A percentile compares a stretch with the other conserved stretches of the same genome.
phyloP scores from a whole-genome alignment of 208 protist genomes.

The Spongospora subterranea region DNA sequence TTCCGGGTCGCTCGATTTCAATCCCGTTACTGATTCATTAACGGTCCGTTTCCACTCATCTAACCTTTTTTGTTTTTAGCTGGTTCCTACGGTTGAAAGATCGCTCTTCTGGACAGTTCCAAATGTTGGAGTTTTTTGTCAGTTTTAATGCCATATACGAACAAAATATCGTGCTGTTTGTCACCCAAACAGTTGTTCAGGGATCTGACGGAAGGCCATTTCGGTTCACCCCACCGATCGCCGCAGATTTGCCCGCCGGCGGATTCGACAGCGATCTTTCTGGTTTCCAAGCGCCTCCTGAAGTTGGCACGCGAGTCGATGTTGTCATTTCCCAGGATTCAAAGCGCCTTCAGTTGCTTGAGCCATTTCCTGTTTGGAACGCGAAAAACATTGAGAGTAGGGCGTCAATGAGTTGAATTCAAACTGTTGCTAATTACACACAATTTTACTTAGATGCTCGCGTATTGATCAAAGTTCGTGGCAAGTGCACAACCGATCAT shows the following conservation, averaged over 20 bases:
- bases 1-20: slow-evolving; percentile 78
- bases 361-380: slow-evolving; percentile 77
- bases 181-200: background rate
- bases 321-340: slow-evolving; percentile 74
- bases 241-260: slow-evolving; percentile 73
- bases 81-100: too few species aligned
- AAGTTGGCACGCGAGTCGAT: slow-evolving; percentile 62
- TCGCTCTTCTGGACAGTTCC: too few species aligned
- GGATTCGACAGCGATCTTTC: slow-evolving; percentile 76
- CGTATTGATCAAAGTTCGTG: slow-evolving; percentile 79
- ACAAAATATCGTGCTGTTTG: background rate
- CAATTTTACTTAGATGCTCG: slow-evolving; percentile 26
- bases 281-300: slow-evolving; percentile 75
- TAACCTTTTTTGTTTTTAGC: too few species aligned
- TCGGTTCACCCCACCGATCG: slow-evolving; percentile 73
- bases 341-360: slow-evolving; percentile 75
- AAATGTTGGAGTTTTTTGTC: too few species aligned
- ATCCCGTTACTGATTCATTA: slow-evolving; percentile 77
- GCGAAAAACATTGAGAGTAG: slow-evolving; percentile 66
- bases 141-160: too few species aligned
- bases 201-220: slow-evolving; percentile 44
- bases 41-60: too few species aligned
- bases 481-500: slow-evolving; percentile 88
- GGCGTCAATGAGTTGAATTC: slow-evolving; percentile 26
- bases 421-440: background rate